Percentiles rank a stretch among this genome's conserved stretches.
phyloP scores from a whole-genome alignment of 1,284 basidiomycete species.

The Ganoderma multipileum region DNA sequence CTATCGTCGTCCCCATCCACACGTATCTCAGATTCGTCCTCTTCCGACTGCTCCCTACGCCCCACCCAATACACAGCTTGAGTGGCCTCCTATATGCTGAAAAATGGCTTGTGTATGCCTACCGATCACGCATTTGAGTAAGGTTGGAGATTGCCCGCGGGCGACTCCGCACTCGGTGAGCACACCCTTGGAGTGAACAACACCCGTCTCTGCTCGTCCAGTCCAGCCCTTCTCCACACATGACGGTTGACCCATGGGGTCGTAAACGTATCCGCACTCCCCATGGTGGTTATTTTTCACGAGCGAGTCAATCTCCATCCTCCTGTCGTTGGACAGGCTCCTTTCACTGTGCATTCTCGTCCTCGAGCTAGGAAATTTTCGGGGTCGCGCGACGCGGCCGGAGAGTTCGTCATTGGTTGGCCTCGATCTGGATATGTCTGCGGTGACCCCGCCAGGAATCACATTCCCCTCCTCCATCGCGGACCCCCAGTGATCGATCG shows the following conservation, averaged over 20 bases:
- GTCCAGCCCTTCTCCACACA: neutral
- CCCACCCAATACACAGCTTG: neutral
- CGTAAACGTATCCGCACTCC: neutral
- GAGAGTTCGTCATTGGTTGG: neutral
- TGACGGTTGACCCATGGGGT: neutral
- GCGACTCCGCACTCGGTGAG: neutral
- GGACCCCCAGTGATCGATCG: neutral
- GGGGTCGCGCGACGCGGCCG: neutral
- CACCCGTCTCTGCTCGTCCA: neutral
- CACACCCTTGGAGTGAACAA: neutral
- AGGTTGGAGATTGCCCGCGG: neutral
- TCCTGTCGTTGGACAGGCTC: neutral
- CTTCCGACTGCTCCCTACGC: neutral
- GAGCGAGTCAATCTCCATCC: neutral
- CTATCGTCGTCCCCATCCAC: neutral
- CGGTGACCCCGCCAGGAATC: neutral
- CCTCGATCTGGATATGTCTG: neutral
- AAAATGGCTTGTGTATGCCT: neutral
- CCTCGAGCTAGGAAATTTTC: neutral
- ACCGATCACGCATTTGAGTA: neutral
- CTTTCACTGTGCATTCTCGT: neutral
- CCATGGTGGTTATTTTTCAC: neutral
- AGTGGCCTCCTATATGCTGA: neutral
- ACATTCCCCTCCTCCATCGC: neutral
- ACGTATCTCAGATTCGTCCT: neutral